These are phyloP conservation scores for Stagonosporopsis rhizophila DNA, from an alignment of 2,329 filamentous ascomycete genomes.

Conservation along the genomic window DNA sequence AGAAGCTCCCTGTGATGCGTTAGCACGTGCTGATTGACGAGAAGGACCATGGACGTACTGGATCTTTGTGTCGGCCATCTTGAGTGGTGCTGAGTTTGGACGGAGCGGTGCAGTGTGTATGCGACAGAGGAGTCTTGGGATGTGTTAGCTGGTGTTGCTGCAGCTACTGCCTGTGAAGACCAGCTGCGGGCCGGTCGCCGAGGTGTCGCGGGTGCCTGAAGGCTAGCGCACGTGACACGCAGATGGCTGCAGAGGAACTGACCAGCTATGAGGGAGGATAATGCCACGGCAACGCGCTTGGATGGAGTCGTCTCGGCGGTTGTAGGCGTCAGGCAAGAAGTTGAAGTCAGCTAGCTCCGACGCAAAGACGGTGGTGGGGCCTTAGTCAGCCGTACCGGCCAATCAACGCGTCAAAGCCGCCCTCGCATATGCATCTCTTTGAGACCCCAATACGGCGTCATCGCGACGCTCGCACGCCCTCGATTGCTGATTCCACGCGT, in stretches of 20 bases:
- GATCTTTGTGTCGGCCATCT: slow-evolving; percentile 53
- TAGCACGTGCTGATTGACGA: slow-evolving; percentile 22
- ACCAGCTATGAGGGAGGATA: slow-evolving; percentile 28
- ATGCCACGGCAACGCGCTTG: slow-evolving; percentile 41
- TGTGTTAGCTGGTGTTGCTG: slow-evolving; percentile 32
- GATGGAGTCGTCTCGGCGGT: slow-evolving; percentile 34
- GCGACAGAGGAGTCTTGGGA: slow-evolving; percentile 7
- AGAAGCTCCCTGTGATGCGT: slow-evolving; percentile 76
- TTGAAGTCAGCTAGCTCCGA: slow-evolving; percentile 28
- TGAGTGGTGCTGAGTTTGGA: slow-evolving; percentile 12
- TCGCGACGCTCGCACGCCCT: slow-evolving; percentile 20
- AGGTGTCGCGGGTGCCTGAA: slow-evolving; percentile 20
- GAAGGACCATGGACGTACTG: slow-evolving; percentile 43
- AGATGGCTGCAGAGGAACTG: slow-evolving; percentile 27
- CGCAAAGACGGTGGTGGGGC: slow-evolving; percentile 3
- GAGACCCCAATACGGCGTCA: slow-evolving; percentile 10
- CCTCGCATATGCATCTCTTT: slow-evolving; percentile 33
- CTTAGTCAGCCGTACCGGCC: slow-evolving; percentile 22
- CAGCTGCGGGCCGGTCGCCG: slow-evolving; percentile 16
- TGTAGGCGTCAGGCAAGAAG: slow-evolving; percentile 31
- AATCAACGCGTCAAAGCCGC: slow-evolving; percentile 33
- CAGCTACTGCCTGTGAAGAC: slow-evolving; percentile 30
- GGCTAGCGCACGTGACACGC: slow-evolving; percentile 29
- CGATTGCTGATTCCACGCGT: slow-evolving; percentile 21
- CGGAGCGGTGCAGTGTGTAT: slow-evolving; percentile 1